phyloP scores from a whole-genome alignment of 768 basidiomycete genomes.

The Auricularia heimuer region DNA sequence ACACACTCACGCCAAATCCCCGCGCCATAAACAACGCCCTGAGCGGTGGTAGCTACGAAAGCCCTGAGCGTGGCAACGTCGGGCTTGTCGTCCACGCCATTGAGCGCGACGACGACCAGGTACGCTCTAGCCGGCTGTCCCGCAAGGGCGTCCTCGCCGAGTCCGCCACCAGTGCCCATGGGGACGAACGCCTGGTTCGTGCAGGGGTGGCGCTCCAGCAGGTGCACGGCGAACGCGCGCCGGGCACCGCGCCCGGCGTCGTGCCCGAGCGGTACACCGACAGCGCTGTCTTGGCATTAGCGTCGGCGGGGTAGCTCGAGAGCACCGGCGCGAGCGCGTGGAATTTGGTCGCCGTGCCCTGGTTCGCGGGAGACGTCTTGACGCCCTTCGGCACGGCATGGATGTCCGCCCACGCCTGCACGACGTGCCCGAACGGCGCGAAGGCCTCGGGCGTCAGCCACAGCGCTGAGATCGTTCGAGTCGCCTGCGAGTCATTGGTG shows the following conservation, averaged over 20 bases:
- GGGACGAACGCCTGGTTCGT: conserved; percentile 93
- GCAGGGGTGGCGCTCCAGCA: conserved; percentile 82
- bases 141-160: conserved; percentile 27
- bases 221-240: conserved; percentile 47
- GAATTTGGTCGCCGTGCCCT: conserved; percentile 84
- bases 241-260: conserved; percentile 37
- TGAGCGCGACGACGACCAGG: conserved; percentile 79
- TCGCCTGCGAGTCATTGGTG: neutral
- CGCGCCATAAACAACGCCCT: conserved; percentile 78
- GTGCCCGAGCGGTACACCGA: conserved; percentile 74
- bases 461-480: conserved; percentile 40
- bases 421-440: conserved; percentile 78
- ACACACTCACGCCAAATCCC: conserved; percentile 81
- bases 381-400: conserved; percentile 55
- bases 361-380: conserved; percentile 75
- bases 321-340: conserved; percentile 75
- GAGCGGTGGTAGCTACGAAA: conserved; percentile 68
- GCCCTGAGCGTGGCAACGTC: conserved; percentile 66
- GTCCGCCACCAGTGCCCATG: conserved; percentile 49
- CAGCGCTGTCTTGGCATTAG: conserved; percentile 54
- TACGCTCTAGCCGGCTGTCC: conserved; percentile 41
- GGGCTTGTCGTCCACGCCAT: conserved; percentile 66
- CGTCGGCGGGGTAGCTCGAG: conserved; percentile 50
- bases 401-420: conserved; percentile 74
- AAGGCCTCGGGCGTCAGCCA: conserved; percentile 82